Percentiles rank a stretch among this genome's conserved stretches.
Evolutionary conservation across 1,284 basidiomycete genomes (phyloP).

Genomic region (Ganoderma sinense): DNA sequence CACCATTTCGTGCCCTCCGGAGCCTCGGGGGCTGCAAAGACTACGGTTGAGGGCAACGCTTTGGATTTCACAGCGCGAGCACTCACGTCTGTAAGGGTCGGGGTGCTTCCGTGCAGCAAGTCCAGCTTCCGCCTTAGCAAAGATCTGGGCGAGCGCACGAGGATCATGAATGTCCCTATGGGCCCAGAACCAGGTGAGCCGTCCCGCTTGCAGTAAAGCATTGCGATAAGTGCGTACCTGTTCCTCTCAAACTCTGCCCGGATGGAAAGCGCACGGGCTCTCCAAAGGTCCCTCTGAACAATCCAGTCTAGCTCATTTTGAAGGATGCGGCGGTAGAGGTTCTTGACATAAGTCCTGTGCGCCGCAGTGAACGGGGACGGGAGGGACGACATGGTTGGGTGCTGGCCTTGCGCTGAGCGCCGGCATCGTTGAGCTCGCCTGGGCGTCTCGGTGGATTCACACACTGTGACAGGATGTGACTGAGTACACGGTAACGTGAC

Average conservation of each 20-base stretch:
- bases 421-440: conserved; percentile 4
- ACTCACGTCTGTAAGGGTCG: conserved; percentile 91
- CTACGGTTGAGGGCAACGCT: conserved; percentile 24
- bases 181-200: neutral
- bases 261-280: conserved; percentile 84
- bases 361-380: conserved; percentile 74
- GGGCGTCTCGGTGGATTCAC: conserved; percentile 24
- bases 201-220: too few relatives aligned
- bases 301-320: conserved; percentile 92
- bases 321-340: conserved; percentile 88
- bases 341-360: conserved; percentile 90
- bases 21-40: conserved; percentile 67
- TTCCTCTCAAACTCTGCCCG: conserved; percentile 93
- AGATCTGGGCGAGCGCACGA: conserved; percentile 80
- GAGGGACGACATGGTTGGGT: conserved; percentile 39
- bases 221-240: conserved; percentile 61
- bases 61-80: conserved; percentile 30
- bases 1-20: conserved; percentile 92
- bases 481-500: conserved; percentile 29
- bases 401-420: conserved; percentile 14
- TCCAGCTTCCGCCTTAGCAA: conserved; percentile 84
- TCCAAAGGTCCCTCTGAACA: conserved; percentile 86
- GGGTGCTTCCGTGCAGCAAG: conserved; percentile 80
- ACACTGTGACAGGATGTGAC: conserved; percentile 26
- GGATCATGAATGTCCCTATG: conserved; percentile 89